These are phyloP conservation scores for Ceratocystiopsis sp. DNA, from an alignment of 2,329 filamentous ascomycete genomes.

Conservation along the genomic window DNA sequence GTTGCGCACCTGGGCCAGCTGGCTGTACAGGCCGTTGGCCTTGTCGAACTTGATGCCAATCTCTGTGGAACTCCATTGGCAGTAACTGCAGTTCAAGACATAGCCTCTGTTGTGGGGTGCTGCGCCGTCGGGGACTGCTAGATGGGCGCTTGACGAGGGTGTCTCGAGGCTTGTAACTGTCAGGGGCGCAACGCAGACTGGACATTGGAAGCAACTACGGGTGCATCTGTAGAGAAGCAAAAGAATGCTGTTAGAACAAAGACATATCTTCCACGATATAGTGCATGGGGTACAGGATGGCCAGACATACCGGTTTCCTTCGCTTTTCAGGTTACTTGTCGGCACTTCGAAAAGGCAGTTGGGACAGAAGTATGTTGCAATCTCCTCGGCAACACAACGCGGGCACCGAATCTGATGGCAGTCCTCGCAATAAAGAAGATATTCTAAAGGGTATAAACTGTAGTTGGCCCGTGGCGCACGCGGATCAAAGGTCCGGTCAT, in stretches of 20 bases:
- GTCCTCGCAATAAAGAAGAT: constrained; percentile 92
- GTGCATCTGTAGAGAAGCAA: constrained; percentile 46
- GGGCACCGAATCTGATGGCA: constrained; percentile 93
- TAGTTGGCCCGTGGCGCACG: constrained; percentile 72
- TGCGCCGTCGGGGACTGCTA: constrained; percentile 24
- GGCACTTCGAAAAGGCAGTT: constrained; percentile 93
- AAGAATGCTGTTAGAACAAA: too few relatives aligned
- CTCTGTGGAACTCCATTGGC: constrained; percentile 81
- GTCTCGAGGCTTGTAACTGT: constrained; percentile 55
- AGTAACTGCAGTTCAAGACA: constrained; percentile 75
- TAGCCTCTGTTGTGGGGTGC: constrained; percentile 24
- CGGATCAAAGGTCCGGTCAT: constrained; percentile 73
- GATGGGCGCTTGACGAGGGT: constrained; percentile 23
- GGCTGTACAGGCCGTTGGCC: constrained; percentile 67
- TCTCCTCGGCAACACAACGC: constrained; percentile 81
- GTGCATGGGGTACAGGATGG: too few relatives aligned
- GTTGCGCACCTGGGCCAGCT: constrained; percentile 56
- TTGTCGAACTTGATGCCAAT: constrained; percentile 84
- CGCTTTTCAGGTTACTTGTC: constrained; percentile 77
- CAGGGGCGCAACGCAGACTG: constrained; percentile 68
- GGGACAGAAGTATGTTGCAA: constrained; percentile 88
- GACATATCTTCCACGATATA: too few relatives aligned
- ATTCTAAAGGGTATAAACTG: constrained; percentile 81
- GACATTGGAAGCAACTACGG: constrained; percentile 89
- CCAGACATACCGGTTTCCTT: constrained; percentile 64